A percentile compares a stretch with the other conserved stretches of the same genome.
These are phyloP conservation scores for Usnea hakonensis DNA, from an alignment of 495 filamentous ascomycete genomes.

Conservation along the genomic window DNA sequence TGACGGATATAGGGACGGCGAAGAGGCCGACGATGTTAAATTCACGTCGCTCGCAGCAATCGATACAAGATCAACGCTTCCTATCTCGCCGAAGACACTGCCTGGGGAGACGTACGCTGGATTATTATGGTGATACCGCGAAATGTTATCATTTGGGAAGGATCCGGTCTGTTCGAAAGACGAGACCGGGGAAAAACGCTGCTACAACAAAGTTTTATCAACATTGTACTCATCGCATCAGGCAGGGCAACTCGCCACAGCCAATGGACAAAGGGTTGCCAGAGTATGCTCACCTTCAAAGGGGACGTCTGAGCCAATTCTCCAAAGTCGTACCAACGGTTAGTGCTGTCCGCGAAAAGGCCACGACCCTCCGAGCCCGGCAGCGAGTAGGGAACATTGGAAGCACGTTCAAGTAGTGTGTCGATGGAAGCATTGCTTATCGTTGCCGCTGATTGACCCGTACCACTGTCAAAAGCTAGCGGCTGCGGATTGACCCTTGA, in stretches of 20 bases:
- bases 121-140: not conserved
- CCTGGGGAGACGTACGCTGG: conserved; percentile 6
- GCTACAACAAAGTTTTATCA: not conserved
- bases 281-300: not conserved
- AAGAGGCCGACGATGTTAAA: not conserved
- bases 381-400: conserved; percentile 9
- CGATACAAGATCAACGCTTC: not conserved
- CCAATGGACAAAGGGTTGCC: not conserved
- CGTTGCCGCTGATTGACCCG: not conserved
- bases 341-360: not conserved
- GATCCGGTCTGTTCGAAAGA: not conserved
- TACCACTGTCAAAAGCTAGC: conserved; percentile 1
- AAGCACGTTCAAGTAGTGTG: conserved; percentile 3
- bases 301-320: conserved; percentile 11
- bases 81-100: conserved; percentile 4
- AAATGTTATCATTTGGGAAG: not conserved
- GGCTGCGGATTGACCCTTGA: not conserved
- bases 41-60: not conserved
- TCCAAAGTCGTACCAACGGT: conserved; percentile 16
- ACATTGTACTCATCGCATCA: not conserved
- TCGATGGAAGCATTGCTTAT: conserved; percentile 13
- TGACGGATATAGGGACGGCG: not conserved
- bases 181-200: not conserved
- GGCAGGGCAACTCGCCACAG: not conserved
- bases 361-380: not conserved